These are phyloP conservation scores for Sclerospora graminicola DNA, from an alignment of 352 stramenopile species.

Conservation along the genomic window DNA sequence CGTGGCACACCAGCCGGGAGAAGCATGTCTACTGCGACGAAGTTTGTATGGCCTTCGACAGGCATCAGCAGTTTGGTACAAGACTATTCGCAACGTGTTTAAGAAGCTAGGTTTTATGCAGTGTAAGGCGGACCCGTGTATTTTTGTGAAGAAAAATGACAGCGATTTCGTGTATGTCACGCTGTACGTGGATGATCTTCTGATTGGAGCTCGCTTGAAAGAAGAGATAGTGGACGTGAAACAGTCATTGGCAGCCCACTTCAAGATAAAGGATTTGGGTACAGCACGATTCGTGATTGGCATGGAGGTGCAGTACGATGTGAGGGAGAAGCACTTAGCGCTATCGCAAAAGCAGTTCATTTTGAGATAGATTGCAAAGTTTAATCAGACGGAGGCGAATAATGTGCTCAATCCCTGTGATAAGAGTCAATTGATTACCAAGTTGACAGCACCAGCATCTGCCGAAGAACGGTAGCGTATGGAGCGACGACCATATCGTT, in stretches of 20 bases:
- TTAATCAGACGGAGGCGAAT: too few relatives aligned
- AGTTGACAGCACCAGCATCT: too few relatives aligned
- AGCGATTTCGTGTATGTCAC: conserved; percentile 1
- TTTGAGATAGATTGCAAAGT: too few relatives aligned
- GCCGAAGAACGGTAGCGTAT: too few relatives aligned
- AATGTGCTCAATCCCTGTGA: too few relatives aligned
- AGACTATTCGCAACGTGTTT: conserved; percentile 12
- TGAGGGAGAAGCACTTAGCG: too few relatives aligned
- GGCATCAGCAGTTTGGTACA: conserved; percentile 17
- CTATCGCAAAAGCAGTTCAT: too few relatives aligned
- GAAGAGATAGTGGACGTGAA: neutral
- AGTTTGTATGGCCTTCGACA: conserved; percentile 30
- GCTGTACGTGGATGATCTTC: conserved; percentile 7
- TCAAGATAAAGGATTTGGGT: conserved; percentile 4
- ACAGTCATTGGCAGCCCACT: neutral
- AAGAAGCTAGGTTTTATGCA: neutral
- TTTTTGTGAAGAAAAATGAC: neutral
- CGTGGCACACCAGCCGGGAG: neutral
- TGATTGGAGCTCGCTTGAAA: conserved; percentile 2
- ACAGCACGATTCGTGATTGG: too few relatives aligned
- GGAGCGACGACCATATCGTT: too few relatives aligned
- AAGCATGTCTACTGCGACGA: conserved; percentile 15
- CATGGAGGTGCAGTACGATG: too few relatives aligned
- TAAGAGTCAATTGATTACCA: too few relatives aligned
- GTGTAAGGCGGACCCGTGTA: conserved; percentile 2